Base-by-base conservation (phyloP, 495 filamentous ascomycete genomes). In the Neurospora pannonica region DNA sequence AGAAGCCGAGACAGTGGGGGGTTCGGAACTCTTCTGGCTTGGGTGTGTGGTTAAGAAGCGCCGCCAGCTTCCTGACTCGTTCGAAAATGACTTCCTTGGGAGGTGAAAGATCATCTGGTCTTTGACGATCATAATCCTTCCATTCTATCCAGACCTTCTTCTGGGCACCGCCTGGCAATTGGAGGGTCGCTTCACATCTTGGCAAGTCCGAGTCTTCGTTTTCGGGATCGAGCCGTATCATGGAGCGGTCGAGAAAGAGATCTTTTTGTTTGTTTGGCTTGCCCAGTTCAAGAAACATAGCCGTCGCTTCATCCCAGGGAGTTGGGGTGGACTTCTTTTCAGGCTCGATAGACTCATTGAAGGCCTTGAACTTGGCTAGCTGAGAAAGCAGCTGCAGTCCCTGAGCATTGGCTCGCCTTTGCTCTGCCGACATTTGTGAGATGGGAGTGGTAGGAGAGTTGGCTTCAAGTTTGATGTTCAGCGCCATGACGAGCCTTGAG, bases 291-390 rank as follows among this genome's bases (percentile, higher is more conserved):
- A 85, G 79, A 42, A 54, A 80, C 73, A 77, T 79, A 6, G 75
- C 77, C 2, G 80, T 78, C 3, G 75, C 79, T 36, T 80, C 76
- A 46, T 82, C 81, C 75, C 73, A 79, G 7, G 79, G 75, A 11
- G 73, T 72, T 13, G 54, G 54, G 28, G 13, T 34, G 1, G 15
- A 31, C 42, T 76, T 79, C 48, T 71, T 78, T 70, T 77, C 74
- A 10, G 78, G 76, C 40, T 85, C 83, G 69, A 86, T 81, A 24
- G 82, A 81, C 76, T 84, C 78, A 72, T 84, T 86, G 75, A 86
- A 86, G 15, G 83, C 84, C 77, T 86, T 86, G 81, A 86, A 86
- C 75, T 83, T 83, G 75, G 84, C 84, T 19, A 86, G 77, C 73
- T 84, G 79, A 5, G 83, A 81, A 38, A 86, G 71, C 3, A 82